Evolutionary conservation across 192 early-diverging fungal species (phyloP).

Genomic region (Diversispora eburnea): DNA sequence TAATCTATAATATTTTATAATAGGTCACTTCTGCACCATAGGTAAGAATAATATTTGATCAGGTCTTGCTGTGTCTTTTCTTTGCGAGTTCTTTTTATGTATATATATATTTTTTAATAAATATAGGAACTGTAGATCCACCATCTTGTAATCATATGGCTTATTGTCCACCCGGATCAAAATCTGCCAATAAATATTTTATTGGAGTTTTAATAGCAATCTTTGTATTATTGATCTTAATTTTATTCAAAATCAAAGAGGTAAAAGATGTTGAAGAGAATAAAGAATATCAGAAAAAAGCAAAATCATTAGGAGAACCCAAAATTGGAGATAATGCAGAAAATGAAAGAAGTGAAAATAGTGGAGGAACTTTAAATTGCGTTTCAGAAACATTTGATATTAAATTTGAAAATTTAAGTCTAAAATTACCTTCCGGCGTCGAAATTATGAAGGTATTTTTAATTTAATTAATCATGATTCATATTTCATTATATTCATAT

Average conservation of each 20-base stretch:
- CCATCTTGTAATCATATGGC: slow-evolving; percentile 32
- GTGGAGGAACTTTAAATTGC: slow-evolving; percentile 32
- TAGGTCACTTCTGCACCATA: too few species aligned
- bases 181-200: slow-evolving; percentile 33
- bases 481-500: background rate
- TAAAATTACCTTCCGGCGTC: slow-evolving; percentile 39
- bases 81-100: too few species aligned
- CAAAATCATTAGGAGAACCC: slow-evolving; percentile 20
- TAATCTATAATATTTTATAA: background rate
- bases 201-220: slow-evolving; percentile 30
- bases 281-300: slow-evolving; percentile 26
- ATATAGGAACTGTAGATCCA: slow-evolving; percentile 4
- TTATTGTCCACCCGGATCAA: slow-evolving; percentile 37
- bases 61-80: background rate
- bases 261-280: slow-evolving; percentile 24
- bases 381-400: slow-evolving; percentile 53
- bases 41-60: background rate
- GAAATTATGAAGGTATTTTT: slow-evolving; percentile 48
- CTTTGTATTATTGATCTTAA: slow-evolving; percentile 27
- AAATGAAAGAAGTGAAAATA: slow-evolving; percentile 11
- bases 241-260: slow-evolving; percentile 35
- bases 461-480: background rate
- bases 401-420: slow-evolving; percentile 41
- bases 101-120: slow-evolving; percentile 4
- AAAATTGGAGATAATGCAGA: slow-evolving; percentile 15